Evolutionary conservation across 805 yeast genomes (phyloP), one percentile per base, ranked within the genome.

Genomic region (Barnettozyma vustinii): DNA sequence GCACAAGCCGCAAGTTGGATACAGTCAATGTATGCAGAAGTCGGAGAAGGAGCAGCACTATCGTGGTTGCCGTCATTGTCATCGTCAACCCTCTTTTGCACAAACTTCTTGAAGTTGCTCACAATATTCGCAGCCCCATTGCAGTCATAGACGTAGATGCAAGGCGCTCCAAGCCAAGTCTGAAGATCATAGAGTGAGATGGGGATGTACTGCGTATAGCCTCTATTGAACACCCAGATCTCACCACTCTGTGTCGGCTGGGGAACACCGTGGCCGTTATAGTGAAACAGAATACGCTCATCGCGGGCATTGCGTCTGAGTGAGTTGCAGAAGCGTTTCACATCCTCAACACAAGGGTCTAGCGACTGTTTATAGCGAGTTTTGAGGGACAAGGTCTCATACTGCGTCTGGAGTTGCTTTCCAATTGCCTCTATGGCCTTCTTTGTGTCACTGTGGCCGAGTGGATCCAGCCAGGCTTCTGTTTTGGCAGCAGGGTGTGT

Each of bases 221-320:
- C 96, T 56, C 97, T 74, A 66, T 94, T 94, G 71, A 94, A 94
- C 10, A 94, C 98, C 99, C 99, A 94, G 25, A 94, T 88, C 62
- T 94, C 99, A 21, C 99, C 99, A 42, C 91, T 81, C 33, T 89
- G 82, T 0, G 99, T 94, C 0, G 99, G 98, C 59, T 89, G 89
- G 0, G 99, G 99, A 1, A 94, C 99, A 21, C 99, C 99, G 63
- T 94, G 99, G 7, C 99, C 99, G 59, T 94, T 94, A 65, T 94
- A 94, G 64, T 94, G 98, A 65, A 94, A 92, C 47, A 94, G 65
- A 9, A 92, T 86, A 51, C 99, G 75, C 63, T 92, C 98, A 53
- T 92, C 97, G 61, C 91, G 88, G 2, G 97, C 96, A 50, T 86
- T 85, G 48, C 97, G 75, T 56, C 99, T 74, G 51, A 94, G 70